Conservation (phyloP, 768 basidiomycete genomes). For the Pleurotus sapidus region DNA sequence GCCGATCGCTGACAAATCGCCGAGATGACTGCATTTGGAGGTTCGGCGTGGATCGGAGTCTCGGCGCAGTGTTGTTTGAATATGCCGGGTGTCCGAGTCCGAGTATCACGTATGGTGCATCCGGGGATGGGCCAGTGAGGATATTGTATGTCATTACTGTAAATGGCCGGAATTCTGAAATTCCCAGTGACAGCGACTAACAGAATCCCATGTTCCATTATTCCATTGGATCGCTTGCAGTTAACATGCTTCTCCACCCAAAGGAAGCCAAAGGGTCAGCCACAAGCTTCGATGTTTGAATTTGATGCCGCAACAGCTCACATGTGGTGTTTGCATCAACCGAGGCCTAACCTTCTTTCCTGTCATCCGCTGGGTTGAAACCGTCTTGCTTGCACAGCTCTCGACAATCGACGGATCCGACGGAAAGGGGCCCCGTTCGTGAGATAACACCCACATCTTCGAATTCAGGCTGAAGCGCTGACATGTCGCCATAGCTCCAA, state of each 20-base stretch:
- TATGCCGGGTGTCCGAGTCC: no score
- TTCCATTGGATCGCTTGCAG: background rate
- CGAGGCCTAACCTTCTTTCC: background rate
- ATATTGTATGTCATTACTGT: no score
- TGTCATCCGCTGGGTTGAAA: background rate
- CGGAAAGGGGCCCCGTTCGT: background rate
- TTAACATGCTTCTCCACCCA: background rate
- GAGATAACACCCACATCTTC: no score
- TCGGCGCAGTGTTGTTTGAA: background rate
- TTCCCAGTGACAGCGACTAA: no score
- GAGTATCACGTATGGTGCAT: no score
- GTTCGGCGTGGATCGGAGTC: background rate
- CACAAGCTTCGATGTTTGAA: background rate
- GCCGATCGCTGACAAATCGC: background rate
- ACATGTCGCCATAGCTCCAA: no score
- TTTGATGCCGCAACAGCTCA: background rate
- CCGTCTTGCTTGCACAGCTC: background rate
- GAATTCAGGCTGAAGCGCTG: no score
- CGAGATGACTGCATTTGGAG: background rate
- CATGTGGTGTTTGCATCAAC: background rate
- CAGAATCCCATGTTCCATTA: slow-evolving; percentile 1
- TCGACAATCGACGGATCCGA: slow-evolving; percentile 1
- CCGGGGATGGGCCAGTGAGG: no score
- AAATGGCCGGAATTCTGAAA: no score
- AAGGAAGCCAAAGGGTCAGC: background rate